Percentiles rank a stretch among this genome's conserved stretches.
Evolutionary conservation across 2,329 filamentous ascomycete genomes (phyloP).

Genomic region (Ceratocystis eucalypticola): DNA sequence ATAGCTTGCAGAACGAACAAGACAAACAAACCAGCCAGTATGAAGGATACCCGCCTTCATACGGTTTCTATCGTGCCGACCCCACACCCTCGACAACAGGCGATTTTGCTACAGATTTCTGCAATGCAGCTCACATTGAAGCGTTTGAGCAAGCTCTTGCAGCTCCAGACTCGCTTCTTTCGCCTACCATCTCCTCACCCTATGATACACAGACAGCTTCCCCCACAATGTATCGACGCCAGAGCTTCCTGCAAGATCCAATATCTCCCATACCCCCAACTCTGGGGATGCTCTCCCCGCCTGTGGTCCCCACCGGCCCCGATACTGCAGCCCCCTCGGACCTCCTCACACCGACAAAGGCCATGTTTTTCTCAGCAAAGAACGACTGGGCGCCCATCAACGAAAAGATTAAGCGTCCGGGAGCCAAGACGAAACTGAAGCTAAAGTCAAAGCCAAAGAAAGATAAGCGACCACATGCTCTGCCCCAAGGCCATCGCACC

Average conservation of each 20-base stretch:
- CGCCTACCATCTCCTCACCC: slow-evolving; percentile 38
- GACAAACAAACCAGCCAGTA: neutral
- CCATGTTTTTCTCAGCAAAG: slow-evolving; percentile 67
- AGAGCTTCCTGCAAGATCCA: neutral
- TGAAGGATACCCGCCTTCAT: slow-evolving; percentile 24
- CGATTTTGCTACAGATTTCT: slow-evolving; percentile 68
- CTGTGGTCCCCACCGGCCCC: slow-evolving; percentile 25
- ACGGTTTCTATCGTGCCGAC: slow-evolving; percentile 47
- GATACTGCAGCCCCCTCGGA: slow-evolving; percentile 21
- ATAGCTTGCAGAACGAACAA: neutral
- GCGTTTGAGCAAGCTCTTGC: slow-evolving; percentile 70
- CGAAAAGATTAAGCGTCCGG: slow-evolving; percentile 44
- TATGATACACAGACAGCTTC: slow-evolving; percentile 25
- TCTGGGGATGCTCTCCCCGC: slow-evolving; percentile 26
- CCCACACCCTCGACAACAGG: slow-evolving; percentile 60
- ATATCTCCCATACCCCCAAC: slow-evolving; percentile 16
- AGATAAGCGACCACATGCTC: slow-evolving; percentile 23
- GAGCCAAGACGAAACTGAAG: slow-evolving; percentile 22
- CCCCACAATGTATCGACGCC: slow-evolving; percentile 23
- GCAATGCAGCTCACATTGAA: slow-evolving; percentile 55
- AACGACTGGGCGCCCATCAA: slow-evolving; percentile 93
- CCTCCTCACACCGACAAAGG: slow-evolving; percentile 23
- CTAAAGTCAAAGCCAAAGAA: slow-evolving; percentile 23
- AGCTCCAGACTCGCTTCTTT: slow-evolving; percentile 62
- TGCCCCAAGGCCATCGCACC: slow-evolving; percentile 42